Evolutionary conservation across 1,284 basidiomycete genomes (phyloP), one percentile per base, ranked within the genome.

Genomic region (Rhodotorula glutinis): DNA sequence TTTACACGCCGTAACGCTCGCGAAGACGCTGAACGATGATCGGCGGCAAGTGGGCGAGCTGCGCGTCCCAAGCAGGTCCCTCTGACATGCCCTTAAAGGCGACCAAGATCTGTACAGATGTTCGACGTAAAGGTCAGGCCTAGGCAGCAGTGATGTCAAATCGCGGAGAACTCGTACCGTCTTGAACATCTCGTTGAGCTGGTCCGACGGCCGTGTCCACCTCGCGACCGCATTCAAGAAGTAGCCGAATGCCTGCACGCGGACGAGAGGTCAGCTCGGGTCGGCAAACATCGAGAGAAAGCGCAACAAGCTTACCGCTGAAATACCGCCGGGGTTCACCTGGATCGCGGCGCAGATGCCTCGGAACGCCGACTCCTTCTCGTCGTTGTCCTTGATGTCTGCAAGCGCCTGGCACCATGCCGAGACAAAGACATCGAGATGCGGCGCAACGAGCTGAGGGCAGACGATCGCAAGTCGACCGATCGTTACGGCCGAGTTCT

Each of bases 401-500:
- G 94, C 94, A 65, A 99, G 81, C 13, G 95, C 93, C 75, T 92
- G 90, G 79, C 51, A 77, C 96, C 96, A 99, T 16, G 89, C 87
- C 78, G 92, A 90, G 14, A 93, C 92, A 40, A 73, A 73, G 21
- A 73, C 67, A 21, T 73, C 61, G 33, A 73, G 62, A 47, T 73
- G 79, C 96, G 93, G 93, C 21, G 95, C 92, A 49, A 98, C 92
- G 30, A 91, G 79, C 29, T 82, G 79, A 0, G 96, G 93, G 77
- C 92, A 92, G 80, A 95, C 93, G 59, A 98, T 82, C 17, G 95
- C 94, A 63, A 98, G 88, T 41, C 96, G 85, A 33, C 96, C 96
- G 75, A 99, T 97, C n/a, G 95, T 98, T 14, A 99, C 96, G 1
- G 96, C 96, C 8, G 96, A 93, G 76, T 98, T 99, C 83, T 99